Evolutionary conservation across 306 rosid genomes (phyloP), one percentile per base, ranked within the genome.

Genomic region (Herpetospermum pedunculosum): DNA sequence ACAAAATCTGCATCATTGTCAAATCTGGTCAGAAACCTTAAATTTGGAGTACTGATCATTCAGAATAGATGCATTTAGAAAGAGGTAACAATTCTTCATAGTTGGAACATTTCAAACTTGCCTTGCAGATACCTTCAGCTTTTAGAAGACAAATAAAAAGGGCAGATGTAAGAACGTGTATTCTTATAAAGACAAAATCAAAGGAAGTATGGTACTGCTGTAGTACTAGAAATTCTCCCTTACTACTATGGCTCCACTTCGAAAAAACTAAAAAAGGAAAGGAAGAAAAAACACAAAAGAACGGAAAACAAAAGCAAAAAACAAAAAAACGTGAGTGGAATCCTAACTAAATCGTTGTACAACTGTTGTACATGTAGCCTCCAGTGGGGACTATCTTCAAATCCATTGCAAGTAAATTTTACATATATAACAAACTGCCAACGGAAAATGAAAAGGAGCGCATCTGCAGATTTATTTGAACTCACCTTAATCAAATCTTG

Each of bases 1-100:
- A 43, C 73, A 40, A 68, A 41, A 68, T 68, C 73, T 68, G 73
- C 73, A 68, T 44, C 6, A 26, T 15, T 0, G 25, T 68, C 73
- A 15, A 40, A 68, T 68, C 21, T 68, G n/a, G 38, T 68, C 53
- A 68, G 53, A 23, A 9, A 40, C 25, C 73, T 21, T 68, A 68
- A 43, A 14, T 14, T 41, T 43, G 18, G 32, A 68, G 18, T 37
- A 40, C 32, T 38, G 1, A 19, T 37, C n/a, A n/a, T n/a, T n/a
- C 8, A 9, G 43, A 64, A 35, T 5, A 19, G 29, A 10, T 40
- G 49, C 34, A 12, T 4, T 41, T 64, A 11, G 30, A 37, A 65
- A 21, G 13, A 65, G 49, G 18, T 21, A 8, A 29, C 70, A 35
- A 37, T 37, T 63, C 29, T 35, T 37, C 48, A 9, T 62, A 35